Evolutionary conservation across 1,139 yeast species (phyloP), one percentile per base, ranked within the genome.

Genomic region (Geotrichum citri-aurantii): DNA sequence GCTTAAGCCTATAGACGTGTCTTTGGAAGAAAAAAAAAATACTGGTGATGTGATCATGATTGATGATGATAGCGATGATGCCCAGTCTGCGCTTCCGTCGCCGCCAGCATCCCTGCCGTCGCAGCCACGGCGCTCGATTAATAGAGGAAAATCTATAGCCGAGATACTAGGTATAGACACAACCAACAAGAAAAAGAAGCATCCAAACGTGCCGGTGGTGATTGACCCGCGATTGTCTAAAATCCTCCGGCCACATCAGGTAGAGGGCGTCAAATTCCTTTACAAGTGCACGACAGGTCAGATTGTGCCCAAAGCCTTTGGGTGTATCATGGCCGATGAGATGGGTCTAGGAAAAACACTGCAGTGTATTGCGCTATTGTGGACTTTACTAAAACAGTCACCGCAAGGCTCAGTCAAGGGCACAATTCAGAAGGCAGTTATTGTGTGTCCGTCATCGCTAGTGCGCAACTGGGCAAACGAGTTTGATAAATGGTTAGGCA

Each of bases 251-350:
- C 99, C 99, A 0, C 99, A 93, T 78, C 99, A 93, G 71, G 85
- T 93, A 2, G 96, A 93, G 59, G 99, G 99, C 63, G 97, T 93
- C 40, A 82, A 88, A 71, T 93, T 93, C 70, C 75, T 93, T 60
- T 93, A 91, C 69, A 76, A 93, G 61, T 92, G 98, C 72, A 90
- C 96, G 0, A 81, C 97, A 0, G 99, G 99, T 0, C 74, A 92
- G 50, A 80, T 90, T 29, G 96, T 91, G 68, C 83, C 91, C 1
- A 79, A 85, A 49, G 98, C 98, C 0, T 84, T 86, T 69, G 99
- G 99, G 0, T 93, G 99, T 70, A 95, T 93, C 58, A 93, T 93
- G 99, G 99, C 99, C 0, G 99, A 93, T 75, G 99, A 91, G 74
- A 93, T 93, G 99, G 99, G 99, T 1, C 78, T 93, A 51, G 99